Conservation (phyloP, 768 basidiomycete species). For the Panus rudis region DNA sequence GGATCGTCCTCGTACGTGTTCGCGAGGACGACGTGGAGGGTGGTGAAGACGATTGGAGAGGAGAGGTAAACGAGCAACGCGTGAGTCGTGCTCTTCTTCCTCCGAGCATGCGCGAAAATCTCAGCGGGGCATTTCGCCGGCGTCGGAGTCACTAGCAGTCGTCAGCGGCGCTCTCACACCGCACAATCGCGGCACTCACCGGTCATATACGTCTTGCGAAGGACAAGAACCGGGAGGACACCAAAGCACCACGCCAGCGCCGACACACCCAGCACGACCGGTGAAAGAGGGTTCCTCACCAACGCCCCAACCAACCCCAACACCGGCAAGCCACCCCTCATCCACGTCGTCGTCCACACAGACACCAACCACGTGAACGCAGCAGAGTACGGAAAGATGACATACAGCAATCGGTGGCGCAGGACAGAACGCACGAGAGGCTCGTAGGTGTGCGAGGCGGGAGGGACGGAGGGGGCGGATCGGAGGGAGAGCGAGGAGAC, state of each 20-base stretch:
- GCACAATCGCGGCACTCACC: conserved; percentile 36
- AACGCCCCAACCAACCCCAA: conserved; percentile 32
- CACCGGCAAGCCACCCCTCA: conserved; percentile 27
- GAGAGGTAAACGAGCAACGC: conserved; percentile 39
- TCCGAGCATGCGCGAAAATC: conserved; percentile 37
- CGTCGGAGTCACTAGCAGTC: conserved; percentile 41
- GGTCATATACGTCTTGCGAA: conserved; percentile 53
- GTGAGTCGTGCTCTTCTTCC: conserved; percentile 39
- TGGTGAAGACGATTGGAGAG: conserved; percentile 38
- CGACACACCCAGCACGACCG: conserved; percentile 34
- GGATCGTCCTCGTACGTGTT: conserved; percentile 34
- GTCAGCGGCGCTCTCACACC: no score
- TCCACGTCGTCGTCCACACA: conserved; percentile 38
- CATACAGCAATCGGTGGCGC: conserved; percentile 49
- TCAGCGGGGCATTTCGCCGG: conserved; percentile 45
- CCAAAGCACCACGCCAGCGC: conserved; percentile 41
- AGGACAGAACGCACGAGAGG: conserved; percentile 59
- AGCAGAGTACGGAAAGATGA: conserved; percentile 45
- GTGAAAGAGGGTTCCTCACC: conserved; percentile 28
- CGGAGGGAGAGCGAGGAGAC: conserved; percentile 32
- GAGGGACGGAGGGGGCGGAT: conserved; percentile 48
- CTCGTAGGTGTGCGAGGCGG: conserved; percentile 53
- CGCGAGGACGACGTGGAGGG: conserved; percentile 36
- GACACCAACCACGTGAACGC: conserved; percentile 39
- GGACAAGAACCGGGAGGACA: conserved; percentile 49